Evolutionary conservation across 2,329 filamentous ascomycete genomes (phyloP), one percentile per base, ranked within the genome.

Genomic region (Lasiodiplodia sp.): DNA sequence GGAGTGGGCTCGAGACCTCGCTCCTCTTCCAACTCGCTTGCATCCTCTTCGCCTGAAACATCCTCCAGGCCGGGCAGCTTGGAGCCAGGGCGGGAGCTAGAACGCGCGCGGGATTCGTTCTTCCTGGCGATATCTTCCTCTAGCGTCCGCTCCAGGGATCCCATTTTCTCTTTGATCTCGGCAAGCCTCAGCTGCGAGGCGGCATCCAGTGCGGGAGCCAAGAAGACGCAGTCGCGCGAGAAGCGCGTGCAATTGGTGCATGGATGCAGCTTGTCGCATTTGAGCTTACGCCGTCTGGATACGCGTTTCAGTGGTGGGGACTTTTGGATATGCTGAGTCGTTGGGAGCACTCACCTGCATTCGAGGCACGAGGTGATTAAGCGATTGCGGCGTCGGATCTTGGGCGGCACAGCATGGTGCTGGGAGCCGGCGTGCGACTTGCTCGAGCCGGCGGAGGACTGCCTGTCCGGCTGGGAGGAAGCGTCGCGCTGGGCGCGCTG

Each of bases 121-220:
- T 80, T 83, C 67, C 85, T 84, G 18, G 87, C 88, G 37, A 91
- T 87, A 76, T 92, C 90, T 53, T 88, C 83, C 78, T 93, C 91
- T 6, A 93, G 83, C 67, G 89, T 87, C 66, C 88, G 84, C 79
- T 93, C 91, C 21, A 93, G 80, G 10, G 87, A 88, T 31, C 90
- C 91, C 79, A 93, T 91, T 78, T 91, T 90, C 77, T 94, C 91
- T 80, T 94, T 94, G 77, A 94, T 90, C 74, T 93, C 90, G 4
- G 90, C 91, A 66, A 94, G 83, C 73, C 89, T 90, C 72, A 90
- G 84, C 78, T 92, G 90, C 66, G 88, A 88, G 8, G 87, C 87
- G 70, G 90, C 86, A 77, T 93, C 91, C n/a, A 92, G 82, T 25
- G 88, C 86, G 0, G 88, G 86, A 2, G 88, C 87, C 44, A 93